A percentile compares a stretch with the other conserved stretches of the same genome.
phyloP scores from a whole-genome alignment of 2,329 filamentous ascomycete species.

The Rhynchosporium graminicola region DNA sequence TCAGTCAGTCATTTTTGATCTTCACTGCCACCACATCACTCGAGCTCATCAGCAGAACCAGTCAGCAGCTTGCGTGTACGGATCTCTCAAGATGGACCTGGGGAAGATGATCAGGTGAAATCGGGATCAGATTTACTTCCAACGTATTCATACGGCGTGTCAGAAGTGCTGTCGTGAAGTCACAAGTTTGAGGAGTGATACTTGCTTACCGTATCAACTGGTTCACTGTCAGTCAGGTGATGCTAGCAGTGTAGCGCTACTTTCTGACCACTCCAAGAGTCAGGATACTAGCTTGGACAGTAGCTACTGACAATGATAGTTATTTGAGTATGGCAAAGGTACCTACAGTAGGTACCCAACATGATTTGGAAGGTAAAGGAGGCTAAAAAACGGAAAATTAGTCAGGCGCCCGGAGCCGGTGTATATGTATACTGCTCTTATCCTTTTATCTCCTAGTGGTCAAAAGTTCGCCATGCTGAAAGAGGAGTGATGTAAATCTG shows the following conservation, averaged over 20 bases:
- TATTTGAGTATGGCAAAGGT: too few relatives aligned
- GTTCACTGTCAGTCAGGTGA: background rate
- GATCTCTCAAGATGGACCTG: background rate
- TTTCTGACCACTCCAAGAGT: too few relatives aligned
- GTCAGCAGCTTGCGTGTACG: constrained; percentile 1
- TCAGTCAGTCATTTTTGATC: background rate
- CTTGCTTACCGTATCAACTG: background rate
- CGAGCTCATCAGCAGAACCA: background rate
- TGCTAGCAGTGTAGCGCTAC: background rate
- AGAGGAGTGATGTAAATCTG: too few relatives aligned
- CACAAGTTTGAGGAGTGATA: background rate
- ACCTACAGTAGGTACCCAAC: too few relatives aligned
- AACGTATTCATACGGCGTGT: background rate
- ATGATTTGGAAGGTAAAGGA: too few relatives aligned
- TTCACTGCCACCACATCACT: constrained; percentile 15
- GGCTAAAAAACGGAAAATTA: too few relatives aligned
- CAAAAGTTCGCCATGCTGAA: too few relatives aligned
- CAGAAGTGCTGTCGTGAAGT: background rate
- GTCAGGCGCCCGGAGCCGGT: too few relatives aligned
- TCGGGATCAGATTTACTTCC: background rate
- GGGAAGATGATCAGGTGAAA: background rate
- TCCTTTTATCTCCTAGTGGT: too few relatives aligned
- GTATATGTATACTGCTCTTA: too few relatives aligned
- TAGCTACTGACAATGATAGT: too few relatives aligned
- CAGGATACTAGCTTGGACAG: too few relatives aligned